These are phyloP conservation scores for Alternaria angustiovoidea DNA, from an alignment of 2,329 filamentous ascomycete species.

Conservation along the genomic window DNA sequence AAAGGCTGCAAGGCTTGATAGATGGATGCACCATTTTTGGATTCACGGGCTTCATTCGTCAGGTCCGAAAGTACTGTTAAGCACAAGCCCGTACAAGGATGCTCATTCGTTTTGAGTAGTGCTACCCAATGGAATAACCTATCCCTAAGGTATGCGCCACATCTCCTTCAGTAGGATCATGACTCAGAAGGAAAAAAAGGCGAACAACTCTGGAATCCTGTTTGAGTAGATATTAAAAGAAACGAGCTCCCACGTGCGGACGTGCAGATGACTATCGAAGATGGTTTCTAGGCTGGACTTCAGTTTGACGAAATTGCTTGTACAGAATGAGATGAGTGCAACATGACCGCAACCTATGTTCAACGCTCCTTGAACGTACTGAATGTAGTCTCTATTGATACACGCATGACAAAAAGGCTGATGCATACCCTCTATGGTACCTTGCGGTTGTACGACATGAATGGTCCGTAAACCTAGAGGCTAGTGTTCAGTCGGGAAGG, in stretches of 20 bases:
- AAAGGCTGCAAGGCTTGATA: slow-evolving; percentile 52
- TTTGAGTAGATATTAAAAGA: neutral
- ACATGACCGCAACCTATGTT: neutral
- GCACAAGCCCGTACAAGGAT: neutral
- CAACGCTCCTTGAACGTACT: neutral
- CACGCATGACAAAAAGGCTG: neutral
- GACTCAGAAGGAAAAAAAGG: neutral
- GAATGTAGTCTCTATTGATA: neutral
- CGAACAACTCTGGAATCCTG: neutral
- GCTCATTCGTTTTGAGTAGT: neutral
- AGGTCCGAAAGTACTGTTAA: neutral
- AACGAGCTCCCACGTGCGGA: neutral
- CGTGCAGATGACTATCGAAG: neutral
- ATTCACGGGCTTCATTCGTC: neutral
- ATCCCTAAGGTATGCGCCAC: neutral
- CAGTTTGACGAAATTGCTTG: neutral
- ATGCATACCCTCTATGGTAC: neutral
- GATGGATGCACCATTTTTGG: too few relatives aligned
- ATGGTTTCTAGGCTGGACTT: neutral
- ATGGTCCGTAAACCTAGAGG: neutral
- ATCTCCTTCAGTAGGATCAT: neutral
- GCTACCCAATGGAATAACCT: neutral
- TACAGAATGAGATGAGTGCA: neutral
- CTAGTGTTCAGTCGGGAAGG: slow-evolving; percentile 10
- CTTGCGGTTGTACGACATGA: neutral